Percentiles rank a stretch among this genome's conserved stretches.
These are phyloP conservation scores for Leccinum olivaceopallidum DNA, from an alignment of 768 basidiomycete genomes.

Conservation along the genomic window DNA sequence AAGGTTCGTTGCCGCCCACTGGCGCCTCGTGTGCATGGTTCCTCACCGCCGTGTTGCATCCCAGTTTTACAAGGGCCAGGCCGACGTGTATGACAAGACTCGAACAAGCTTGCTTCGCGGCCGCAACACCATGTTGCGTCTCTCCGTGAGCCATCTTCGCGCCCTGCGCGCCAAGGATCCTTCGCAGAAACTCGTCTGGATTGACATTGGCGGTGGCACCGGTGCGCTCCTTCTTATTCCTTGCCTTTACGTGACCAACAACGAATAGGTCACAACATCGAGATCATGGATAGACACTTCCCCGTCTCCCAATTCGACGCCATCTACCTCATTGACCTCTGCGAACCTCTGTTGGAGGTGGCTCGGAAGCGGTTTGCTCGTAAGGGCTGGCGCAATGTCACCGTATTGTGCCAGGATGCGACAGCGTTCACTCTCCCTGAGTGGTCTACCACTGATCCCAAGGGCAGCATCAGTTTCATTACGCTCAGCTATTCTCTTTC, in stretches of 20 bases:
- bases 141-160: slow-evolving; percentile 63
- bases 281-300: slow-evolving; percentile 65
- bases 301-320: slow-evolving; percentile 62
- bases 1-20: slow-evolving; percentile 31
- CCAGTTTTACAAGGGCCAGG: slow-evolving; percentile 68
- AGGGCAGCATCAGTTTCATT: slow-evolving; percentile 55
- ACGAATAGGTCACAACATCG: slow-evolving; percentile 54
- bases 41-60: not conserved
- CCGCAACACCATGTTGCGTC: slow-evolving; percentile 67
- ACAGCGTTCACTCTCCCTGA: slow-evolving; percentile 64
- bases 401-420: slow-evolving; percentile 73
- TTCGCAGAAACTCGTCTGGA: slow-evolving; percentile 61
- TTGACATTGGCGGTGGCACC: slow-evolving; percentile 79
- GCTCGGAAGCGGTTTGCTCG: slow-evolving; percentile 66
- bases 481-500: slow-evolving; percentile 60
- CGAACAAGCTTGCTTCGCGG: slow-evolving; percentile 62
- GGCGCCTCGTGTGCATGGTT: not conserved
- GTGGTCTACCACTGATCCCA: slow-evolving; percentile 49
- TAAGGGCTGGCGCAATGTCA: slow-evolving; percentile 73
- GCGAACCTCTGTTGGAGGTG: slow-evolving; percentile 67
- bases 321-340: slow-evolving; percentile 73
- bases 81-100: slow-evolving; percentile 71
- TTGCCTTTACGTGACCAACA: not conserved
- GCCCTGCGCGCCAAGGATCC: slow-evolving; percentile 42
- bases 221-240: slow-evolving; percentile 31